These are phyloP conservation scores for Uronychia binucleata DNA, from an alignment of 73 alveolate genomes.

Conservation along the genomic window DNA sequence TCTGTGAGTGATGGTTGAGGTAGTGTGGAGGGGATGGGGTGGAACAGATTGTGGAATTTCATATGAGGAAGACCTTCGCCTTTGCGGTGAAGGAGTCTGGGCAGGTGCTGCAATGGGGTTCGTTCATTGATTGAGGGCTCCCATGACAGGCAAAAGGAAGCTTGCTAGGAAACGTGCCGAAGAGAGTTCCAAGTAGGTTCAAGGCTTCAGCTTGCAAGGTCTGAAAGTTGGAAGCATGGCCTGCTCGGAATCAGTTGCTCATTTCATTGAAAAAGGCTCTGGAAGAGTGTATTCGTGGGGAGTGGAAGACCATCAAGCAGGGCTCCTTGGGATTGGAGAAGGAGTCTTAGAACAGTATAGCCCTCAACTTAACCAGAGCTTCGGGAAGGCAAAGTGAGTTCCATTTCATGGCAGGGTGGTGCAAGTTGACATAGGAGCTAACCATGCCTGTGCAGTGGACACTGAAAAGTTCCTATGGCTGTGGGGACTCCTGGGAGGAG, in stretches of 20 bases:
- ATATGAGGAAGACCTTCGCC: neutral
- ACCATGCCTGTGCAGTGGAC: neutral
- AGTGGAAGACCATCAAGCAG: neutral
- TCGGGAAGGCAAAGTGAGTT: neutral
- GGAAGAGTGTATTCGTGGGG: neutral
- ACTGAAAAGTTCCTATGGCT: neutral
- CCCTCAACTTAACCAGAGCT: neutral
- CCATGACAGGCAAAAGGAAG: too few species aligned
- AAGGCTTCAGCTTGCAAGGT: neutral
- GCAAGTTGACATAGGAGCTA: neutral
- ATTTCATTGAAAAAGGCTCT: neutral
- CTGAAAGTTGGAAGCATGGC: neutral
- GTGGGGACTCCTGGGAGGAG: neutral
- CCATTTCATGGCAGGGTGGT: neutral
- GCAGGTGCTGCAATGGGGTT: neutral
- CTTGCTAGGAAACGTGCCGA: neutral
- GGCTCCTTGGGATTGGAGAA: neutral
- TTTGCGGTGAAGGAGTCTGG: neutral
- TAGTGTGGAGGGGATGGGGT: neutral
- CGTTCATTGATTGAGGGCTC: neutral
- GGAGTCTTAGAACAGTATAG: neutral
- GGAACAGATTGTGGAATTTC: neutral
- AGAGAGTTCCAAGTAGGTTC: neutral
- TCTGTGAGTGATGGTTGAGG: neutral
- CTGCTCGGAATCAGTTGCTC: neutral